A percentile compares a stretch with the other conserved stretches of the same genome.
Evolutionary conservation across 148 eudicot species (phyloP).

Genomic region (Heliosperma pusillum): DNA sequence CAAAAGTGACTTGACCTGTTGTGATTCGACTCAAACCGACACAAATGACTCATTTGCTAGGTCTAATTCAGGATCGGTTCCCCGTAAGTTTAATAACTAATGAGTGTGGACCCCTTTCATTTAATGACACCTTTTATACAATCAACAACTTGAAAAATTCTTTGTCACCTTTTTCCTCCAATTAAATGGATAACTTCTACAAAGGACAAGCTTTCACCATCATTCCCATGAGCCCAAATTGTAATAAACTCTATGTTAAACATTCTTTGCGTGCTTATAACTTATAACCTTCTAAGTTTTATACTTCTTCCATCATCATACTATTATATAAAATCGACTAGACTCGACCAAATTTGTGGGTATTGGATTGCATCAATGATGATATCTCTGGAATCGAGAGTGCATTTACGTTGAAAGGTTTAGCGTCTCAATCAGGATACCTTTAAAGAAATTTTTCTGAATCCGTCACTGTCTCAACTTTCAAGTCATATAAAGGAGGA

Average conservation of each 20-base stretch:
- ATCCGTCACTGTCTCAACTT: not conserved
- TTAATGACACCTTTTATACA: not conserved
- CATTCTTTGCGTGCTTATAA: not conserved
- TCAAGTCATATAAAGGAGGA: constrained; percentile 11
- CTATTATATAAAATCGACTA: too few relatives aligned
- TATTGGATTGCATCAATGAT: too few relatives aligned
- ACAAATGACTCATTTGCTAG: too few relatives aligned
- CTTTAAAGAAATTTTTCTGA: not conserved
- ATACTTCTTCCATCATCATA: too few relatives aligned
- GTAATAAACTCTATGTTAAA: not conserved
- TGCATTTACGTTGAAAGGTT: too few relatives aligned
- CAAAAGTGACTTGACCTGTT: too few relatives aligned
- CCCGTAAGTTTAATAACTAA: too few relatives aligned
- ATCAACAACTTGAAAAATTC: not conserved
- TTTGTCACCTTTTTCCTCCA: not conserved
- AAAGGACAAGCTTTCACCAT: not conserved
- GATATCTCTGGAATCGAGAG: too few relatives aligned
- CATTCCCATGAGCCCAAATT: not conserved
- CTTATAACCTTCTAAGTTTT: not conserved
- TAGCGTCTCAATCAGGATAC: too few relatives aligned
- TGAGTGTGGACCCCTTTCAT: not conserved
- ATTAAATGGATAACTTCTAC: not conserved
- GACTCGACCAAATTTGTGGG: too few relatives aligned
- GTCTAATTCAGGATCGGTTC: too few relatives aligned
- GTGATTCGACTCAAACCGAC: too few relatives aligned